These are phyloP conservation scores for Boletus vermiculosoides DNA, from an alignment of 768 basidiomycete genomes.

Conservation along the genomic window DNA sequence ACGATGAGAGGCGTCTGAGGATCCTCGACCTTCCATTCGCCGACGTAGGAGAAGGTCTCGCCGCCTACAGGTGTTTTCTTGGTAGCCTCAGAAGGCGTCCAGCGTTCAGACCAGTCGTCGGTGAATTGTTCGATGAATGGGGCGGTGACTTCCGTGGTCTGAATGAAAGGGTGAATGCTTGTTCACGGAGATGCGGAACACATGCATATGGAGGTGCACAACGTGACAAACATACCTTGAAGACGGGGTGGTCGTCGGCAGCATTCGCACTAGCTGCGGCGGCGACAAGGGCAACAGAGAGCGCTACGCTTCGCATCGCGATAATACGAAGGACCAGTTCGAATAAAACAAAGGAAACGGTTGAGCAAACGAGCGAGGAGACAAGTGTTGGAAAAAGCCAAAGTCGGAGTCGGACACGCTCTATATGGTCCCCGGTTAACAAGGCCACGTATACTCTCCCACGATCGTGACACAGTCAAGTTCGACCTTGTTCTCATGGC, in stretches of 20 bases:
- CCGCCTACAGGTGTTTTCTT: constrained; percentile 96
- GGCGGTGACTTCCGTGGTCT: constrained; percentile 79
- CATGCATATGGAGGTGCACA: constrained; percentile 6
- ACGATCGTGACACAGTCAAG: constrained; percentile 13
- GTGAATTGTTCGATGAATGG: constrained; percentile 98
- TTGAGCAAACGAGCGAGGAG: constrained; percentile 36
- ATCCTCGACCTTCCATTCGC: constrained; percentile 95
- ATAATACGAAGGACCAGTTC: constrained; percentile 67
- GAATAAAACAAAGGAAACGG: constrained; percentile 32
- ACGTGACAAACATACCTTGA: constrained; percentile 56
- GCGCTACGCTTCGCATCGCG: constrained; percentile 82
- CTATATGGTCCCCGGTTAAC: constrained; percentile 37
- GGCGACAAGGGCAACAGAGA: constrained; percentile 67
- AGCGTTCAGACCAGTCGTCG: constrained; percentile 84
- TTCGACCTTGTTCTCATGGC: constrained; percentile 4
- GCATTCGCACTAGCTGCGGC: constrained; percentile 65
- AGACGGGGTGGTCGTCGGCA: constrained; percentile 59
- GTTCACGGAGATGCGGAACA: neutral
- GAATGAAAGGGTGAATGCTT: constrained; percentile 3
- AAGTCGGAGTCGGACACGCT: constrained; percentile 19
- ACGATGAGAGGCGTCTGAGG: constrained; percentile 71
- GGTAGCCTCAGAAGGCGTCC: constrained; percentile 96
- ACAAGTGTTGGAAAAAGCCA: constrained; percentile 28
- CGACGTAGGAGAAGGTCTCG: constrained; percentile 97
- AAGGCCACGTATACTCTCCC: constrained; percentile 49